These are phyloP conservation scores for Russula abietina DNA, from an alignment of 768 basidiomycete genomes.

Conservation along the genomic window DNA sequence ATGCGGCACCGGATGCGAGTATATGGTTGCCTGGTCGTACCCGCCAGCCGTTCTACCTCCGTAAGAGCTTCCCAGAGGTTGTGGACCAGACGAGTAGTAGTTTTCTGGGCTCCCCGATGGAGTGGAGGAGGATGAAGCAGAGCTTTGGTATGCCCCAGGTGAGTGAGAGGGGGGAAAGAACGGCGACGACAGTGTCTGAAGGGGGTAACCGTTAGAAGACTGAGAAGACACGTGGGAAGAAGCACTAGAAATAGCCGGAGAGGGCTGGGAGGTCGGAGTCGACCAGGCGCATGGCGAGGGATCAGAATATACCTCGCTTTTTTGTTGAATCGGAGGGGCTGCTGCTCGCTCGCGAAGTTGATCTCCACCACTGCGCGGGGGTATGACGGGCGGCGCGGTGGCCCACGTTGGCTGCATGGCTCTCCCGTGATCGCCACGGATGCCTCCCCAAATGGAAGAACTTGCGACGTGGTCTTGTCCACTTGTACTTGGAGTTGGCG, in stretches of 20 bases:
- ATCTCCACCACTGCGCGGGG: conserved; percentile 16
- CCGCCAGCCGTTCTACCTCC: conserved; percentile 17
- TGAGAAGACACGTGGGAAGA: conserved; percentile 16
- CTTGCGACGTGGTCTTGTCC: conserved; percentile 11
- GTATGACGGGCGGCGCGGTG: conserved; percentile 11
- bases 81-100: conserved; percentile 20
- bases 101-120: conserved; percentile 20
- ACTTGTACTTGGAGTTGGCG: conserved; percentile 9
- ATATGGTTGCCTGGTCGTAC: conserved; percentile 17
- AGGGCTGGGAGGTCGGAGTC: conserved; percentile 15
- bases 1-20: conserved; percentile 19
- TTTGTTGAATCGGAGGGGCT: conserved; percentile 4
- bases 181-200: conserved; percentile 22
- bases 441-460: conserved; percentile 10
- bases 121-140: conserved; percentile 18
- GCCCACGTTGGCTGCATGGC: conserved; percentile 13
- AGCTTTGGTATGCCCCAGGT: conserved; percentile 19
- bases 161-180: conserved; percentile 24
- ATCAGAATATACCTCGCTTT: conserved; percentile 21
- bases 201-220: conserved; percentile 19
- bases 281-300: conserved; percentile 23
- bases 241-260: conserved; percentile 16
- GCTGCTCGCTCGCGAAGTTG: conserved; percentile 17
- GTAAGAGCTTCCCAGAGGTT: conserved; percentile 16
- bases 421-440: conserved; percentile 15